These are phyloP conservation scores for Fomitiporia mediterranea DNA, from an alignment of 1,284 basidiomycete species.

Conservation along the genomic window DNA sequence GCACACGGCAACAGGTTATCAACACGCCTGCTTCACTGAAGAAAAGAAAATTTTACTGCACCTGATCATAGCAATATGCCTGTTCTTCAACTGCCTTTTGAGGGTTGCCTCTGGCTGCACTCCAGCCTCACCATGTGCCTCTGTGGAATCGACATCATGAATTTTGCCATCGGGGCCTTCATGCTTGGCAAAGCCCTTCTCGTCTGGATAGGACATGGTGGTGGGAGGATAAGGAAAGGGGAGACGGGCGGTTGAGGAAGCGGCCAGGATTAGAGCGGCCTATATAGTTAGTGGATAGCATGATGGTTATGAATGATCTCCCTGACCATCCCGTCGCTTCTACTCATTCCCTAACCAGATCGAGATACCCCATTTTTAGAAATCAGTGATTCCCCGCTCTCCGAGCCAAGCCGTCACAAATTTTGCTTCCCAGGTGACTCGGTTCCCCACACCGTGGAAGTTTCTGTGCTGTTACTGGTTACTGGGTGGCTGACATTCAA, in stretches of 20 bases:
- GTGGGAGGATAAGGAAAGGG: background rate
- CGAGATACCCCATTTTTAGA: no score
- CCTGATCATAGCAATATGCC: conserved; percentile 71
- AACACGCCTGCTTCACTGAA: conserved; percentile 13
- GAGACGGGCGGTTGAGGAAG: background rate
- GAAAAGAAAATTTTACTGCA: conserved; percentile 24
- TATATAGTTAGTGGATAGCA: background rate
- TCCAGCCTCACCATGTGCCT: background rate
- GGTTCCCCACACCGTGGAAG: no score
- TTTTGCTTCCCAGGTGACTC: no score
- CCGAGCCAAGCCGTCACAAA: no score
- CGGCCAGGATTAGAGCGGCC: background rate
- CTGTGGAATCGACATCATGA: background rate
- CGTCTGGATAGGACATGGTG: conserved; percentile 16
- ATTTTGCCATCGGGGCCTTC: background rate
- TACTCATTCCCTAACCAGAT: no score
- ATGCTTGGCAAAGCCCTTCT: conserved; percentile 11
- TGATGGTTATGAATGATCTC: background rate
- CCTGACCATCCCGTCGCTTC: background rate
- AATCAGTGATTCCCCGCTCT: no score
- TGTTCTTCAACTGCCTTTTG: conserved; percentile 57
- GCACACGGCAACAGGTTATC: conserved; percentile 8
- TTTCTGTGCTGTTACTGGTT: background rate
- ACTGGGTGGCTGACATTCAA: background rate
- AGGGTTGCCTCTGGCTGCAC: conserved; percentile 31